Evolutionary conservation across 139 green algal genomes (phyloP).

Genomic region (Tetraselmis chui): DNA sequence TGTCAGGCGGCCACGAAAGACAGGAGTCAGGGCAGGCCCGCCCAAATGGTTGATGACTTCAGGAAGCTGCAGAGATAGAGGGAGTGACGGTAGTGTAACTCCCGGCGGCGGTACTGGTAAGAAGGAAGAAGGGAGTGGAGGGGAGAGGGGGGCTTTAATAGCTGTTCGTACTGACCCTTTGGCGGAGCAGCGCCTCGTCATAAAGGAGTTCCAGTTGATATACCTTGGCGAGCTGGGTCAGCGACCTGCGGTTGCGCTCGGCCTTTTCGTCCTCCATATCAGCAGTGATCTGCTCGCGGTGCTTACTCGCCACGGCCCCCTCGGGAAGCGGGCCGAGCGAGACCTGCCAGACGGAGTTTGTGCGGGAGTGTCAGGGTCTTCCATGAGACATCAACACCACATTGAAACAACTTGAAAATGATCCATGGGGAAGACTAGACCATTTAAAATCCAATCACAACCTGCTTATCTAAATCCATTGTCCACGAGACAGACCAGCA

Average conservation of each 20-base stretch:
- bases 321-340: slow-evolving; percentile 23
- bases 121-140: not conserved
- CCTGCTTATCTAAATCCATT: no score
- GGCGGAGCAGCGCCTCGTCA: not conserved
- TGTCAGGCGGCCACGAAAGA: slow-evolving; percentile 11
- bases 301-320: slow-evolving; percentile 12
- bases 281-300: slow-evolving; percentile 21
- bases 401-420: no score
- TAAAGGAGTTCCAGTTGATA: not conserved
- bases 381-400: no score
- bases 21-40: slow-evolving; percentile 11
- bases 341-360: no score
- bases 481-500: no score
- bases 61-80: not conserved
- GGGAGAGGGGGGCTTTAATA: not conserved
- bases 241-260: slow-evolving; percentile 2
- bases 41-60: not conserved
- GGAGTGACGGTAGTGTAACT: not conserved
- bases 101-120: not conserved
- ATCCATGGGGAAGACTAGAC: no score
- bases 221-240: slow-evolving; percentile 3
- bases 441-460: no score
- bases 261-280: slow-evolving; percentile 8
- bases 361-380: no score
- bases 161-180: not conserved